These are phyloP conservation scores for Candida koratica DNA, from an alignment of 805 yeast species.

Conservation along the genomic window DNA sequence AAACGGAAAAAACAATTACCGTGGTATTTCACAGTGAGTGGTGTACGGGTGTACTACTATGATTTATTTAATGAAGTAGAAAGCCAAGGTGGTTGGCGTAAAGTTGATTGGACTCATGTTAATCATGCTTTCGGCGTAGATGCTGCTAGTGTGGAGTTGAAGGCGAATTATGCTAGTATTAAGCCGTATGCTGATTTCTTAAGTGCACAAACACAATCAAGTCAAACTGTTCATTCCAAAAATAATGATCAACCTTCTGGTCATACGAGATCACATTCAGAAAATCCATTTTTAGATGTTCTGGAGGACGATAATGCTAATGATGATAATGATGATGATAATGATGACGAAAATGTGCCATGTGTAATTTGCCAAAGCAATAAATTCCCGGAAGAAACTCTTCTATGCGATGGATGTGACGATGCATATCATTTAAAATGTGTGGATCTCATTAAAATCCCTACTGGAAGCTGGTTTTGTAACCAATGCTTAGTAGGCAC, in stretches of 20 bases:
- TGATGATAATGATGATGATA: slow-evolving; percentile 6
- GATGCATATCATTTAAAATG: slow-evolving; percentile 65
- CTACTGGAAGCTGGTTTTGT: slow-evolving; percentile 73
- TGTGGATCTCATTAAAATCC: slow-evolving; percentile 47
- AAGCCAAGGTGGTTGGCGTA: slow-evolving; percentile 19
- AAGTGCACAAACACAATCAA: slow-evolving; percentile 12
- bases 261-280: slow-evolving; percentile 1
- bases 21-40: slow-evolving; percentile 19
- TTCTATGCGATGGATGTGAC: slow-evolving; percentile 74
- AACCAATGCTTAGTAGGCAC: slow-evolving; percentile 80
- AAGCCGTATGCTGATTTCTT: slow-evolving; percentile 33
- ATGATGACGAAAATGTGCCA: slow-evolving; percentile 30
- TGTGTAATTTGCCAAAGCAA: slow-evolving; percentile 48
- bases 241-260: background rate
- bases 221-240: background rate
- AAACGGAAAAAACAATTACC: slow-evolving; percentile 24
- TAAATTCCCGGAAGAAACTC: slow-evolving; percentile 43
- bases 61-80: slow-evolving; percentile 37
- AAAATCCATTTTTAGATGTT: background rate
- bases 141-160: slow-evolving; percentile 15
- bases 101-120: slow-evolving; percentile 20
- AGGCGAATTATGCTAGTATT: slow-evolving; percentile 24
- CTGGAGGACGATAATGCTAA: background rate
- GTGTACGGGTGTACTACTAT: slow-evolving; percentile 28
- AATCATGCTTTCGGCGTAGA: slow-evolving; percentile 24